A percentile compares a stretch with the other conserved stretches of the same genome.
Conservation (phyloP, 2,329 filamentous ascomycete genomes). For the Canariomyces notabilis region DNA sequence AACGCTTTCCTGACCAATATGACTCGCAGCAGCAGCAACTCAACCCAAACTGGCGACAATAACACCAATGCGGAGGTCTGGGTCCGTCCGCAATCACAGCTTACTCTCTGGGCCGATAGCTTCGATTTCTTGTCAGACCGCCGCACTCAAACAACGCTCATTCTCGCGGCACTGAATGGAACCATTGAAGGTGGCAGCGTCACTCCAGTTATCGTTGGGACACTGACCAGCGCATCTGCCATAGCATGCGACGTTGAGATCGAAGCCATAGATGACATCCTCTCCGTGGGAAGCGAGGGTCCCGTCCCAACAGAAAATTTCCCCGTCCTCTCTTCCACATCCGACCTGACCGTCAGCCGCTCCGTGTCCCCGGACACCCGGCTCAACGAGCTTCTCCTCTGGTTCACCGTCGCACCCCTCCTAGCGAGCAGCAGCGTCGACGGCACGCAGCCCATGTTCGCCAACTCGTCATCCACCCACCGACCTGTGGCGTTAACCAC, state of each 20-base stretch:
- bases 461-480: conserved; percentile 18
- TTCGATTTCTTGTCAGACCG: conserved; percentile 18
- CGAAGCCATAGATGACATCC: conserved; percentile 15
- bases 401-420: conserved; percentile 23
- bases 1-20: conserved; percentile 25
- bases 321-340: conserved; percentile 17
- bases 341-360: conserved; percentile 9
- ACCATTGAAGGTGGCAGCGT: conserved; percentile 20
- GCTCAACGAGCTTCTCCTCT: conserved; percentile 25
- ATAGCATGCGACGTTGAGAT: conserved; percentile 23
- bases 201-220: conserved; percentile 8
- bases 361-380: conserved; percentile 2
- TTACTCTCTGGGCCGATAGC: conserved; percentile 21
- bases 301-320: not conserved
- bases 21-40: conserved; percentile 17
- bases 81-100: conserved; percentile 15
- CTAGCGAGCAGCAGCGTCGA: conserved; percentile 19
- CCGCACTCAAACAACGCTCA: conserved; percentile 18
- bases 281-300: conserved; percentile 11
- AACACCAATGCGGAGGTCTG: conserved; percentile 19
- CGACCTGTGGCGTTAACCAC: conserved; percentile 18
- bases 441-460: conserved; percentile 23
- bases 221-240: conserved; percentile 16
- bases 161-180: conserved; percentile 25
- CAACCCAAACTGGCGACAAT: not conserved